Evolutionary conservation across 495 filamentous ascomycete species (phyloP), one percentile per base, ranked within the genome.

Genomic region (Xylaria curta): DNA sequence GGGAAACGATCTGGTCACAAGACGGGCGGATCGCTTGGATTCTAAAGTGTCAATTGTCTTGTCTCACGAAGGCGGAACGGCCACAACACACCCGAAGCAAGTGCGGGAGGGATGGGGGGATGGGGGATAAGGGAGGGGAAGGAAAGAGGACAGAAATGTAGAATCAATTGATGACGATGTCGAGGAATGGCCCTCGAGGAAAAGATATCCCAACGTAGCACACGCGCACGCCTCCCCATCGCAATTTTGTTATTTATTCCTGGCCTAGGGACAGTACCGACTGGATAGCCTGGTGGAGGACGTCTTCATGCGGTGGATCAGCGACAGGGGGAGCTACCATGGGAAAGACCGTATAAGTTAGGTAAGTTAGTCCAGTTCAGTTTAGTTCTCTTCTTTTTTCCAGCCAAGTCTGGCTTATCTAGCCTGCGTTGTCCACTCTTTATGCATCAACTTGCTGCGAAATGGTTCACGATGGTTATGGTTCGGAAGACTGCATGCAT

Each of bases 101-200:
- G 59, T 40, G 47, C 44, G 64, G 64, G 61, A 28, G 13, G 69
- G 56, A 58, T 59, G 73, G 28, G 61, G 72, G 69, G 47, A 65
- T 36, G 54, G 72, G 71, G 70, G 68, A 70, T 19, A 1, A 58
- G 56, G 67, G 61, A 72, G 66, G 69, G 59, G 65, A 64, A 63
- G 60, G 66, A 68, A 59, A 51, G 53, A 72, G 65, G 62, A 59
- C 36, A 66, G 65, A 72, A 60, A 51, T 28, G 13, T 66, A 68
- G 38, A 70, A 47, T 38, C 60, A 72, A 74, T 74, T 74, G 58
- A 81, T 74, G 68, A 78, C 67, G 71, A 73, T 72, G 71, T 69
- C 71, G 67, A 74, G 73, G 75, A 74, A 61, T 49, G 56, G 42
- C 6, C 26, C 26, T 33, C 38, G 21, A 69, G 36, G 42, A 60